phyloP scores from a whole-genome alignment of 75 land plant genomes.

The Cunninghamia lanceolata region DNA sequence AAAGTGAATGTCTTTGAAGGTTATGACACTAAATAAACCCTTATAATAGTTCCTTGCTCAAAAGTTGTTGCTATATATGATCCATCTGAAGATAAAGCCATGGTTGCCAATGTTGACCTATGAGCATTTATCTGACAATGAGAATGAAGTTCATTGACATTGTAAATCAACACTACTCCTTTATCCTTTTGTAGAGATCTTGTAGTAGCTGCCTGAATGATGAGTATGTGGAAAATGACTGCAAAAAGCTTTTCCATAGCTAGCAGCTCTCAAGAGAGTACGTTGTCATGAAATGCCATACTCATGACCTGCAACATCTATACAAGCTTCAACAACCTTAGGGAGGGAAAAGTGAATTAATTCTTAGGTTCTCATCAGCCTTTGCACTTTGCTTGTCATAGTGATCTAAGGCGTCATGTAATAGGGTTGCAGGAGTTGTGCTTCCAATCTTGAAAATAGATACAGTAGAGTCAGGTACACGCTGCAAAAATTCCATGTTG shows the following conservation, averaged over 20 bases:
- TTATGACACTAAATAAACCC: slow-evolving; percentile 73
- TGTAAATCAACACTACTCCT: too few species aligned
- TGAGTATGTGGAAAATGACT: slow-evolving; percentile 45
- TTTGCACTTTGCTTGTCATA: slow-evolving; percentile 94
- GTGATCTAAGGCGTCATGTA: slow-evolving; percentile 97
- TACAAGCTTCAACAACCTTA: slow-evolving; percentile 88
- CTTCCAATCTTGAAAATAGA: slow-evolving; percentile 94
- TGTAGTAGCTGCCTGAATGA: too few species aligned
- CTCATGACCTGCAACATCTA: slow-evolving; percentile 99
- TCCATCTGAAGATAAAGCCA: too few species aligned
- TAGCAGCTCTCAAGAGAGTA: slow-evolving; percentile 88
- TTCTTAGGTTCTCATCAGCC: slow-evolving; percentile 98
- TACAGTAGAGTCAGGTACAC: slow-evolving; percentile 91
- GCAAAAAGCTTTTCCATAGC: slow-evolving; percentile 97
- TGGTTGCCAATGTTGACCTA: too few species aligned
- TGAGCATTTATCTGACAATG: too few species aligned
- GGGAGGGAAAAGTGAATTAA: slow-evolving; percentile 64
- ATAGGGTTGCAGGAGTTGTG: slow-evolving; percentile 82
- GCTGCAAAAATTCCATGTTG: slow-evolving; percentile 95
- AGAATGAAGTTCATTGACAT: too few species aligned
- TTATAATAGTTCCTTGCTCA: slow-evolving; percentile 75
- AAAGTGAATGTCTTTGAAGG: slow-evolving; percentile 75
- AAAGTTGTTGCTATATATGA: slow-evolving; percentile 91
- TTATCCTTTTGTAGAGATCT: too few species aligned
- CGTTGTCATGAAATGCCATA: slow-evolving; percentile 81